Conservation (phyloP, 768 basidiomycete genomes). For the Mycena pura region DNA sequence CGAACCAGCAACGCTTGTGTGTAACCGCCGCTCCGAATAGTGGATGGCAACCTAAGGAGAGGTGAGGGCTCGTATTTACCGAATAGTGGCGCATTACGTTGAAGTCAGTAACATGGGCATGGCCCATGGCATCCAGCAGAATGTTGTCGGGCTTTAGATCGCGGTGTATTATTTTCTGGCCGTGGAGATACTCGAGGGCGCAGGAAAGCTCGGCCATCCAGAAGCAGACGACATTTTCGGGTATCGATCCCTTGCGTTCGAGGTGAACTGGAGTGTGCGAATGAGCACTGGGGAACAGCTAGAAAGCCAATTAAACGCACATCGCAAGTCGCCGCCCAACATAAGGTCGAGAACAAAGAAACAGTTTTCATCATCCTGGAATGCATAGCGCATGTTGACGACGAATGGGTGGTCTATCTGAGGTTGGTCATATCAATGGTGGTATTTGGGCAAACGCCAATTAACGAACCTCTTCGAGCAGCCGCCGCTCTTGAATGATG, state of each 20-base stretch:
- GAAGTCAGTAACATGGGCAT: conserved; percentile 98
- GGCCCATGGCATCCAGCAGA: conserved; percentile 89
- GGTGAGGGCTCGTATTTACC: no score
- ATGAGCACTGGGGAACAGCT: conserved; percentile 3
- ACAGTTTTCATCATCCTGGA: conserved; percentile 97
- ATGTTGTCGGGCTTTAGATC: conserved; percentile 94
- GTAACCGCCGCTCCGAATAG: conserved; percentile 86
- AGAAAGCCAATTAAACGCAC: conserved; percentile 53
- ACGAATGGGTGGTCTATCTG: conserved; percentile 91
- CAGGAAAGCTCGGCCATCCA: conserved; percentile 89
- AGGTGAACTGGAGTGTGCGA: conserved; percentile 72
- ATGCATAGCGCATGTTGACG: conserved; percentile 92
- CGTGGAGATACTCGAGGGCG: conserved; percentile 89
- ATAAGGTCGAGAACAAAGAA: conserved; percentile 98
- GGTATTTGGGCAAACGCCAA: conserved; percentile 4
- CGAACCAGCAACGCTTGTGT: conserved; percentile 95
- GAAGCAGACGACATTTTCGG: conserved; percentile 80
- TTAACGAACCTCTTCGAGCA: conserved; percentile 84
- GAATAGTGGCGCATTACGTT: conserved; percentile 53
- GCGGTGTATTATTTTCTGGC: conserved; percentile 91
- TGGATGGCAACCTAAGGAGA: conserved; percentile 77
- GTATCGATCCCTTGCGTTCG: conserved; percentile 69
- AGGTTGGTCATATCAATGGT: not conserved
- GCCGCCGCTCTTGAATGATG: conserved; percentile 90
- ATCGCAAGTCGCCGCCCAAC: conserved; percentile 93